Base-by-base conservation (phyloP, 345 rosid species). In the Aurinia saxatilis region DNA sequence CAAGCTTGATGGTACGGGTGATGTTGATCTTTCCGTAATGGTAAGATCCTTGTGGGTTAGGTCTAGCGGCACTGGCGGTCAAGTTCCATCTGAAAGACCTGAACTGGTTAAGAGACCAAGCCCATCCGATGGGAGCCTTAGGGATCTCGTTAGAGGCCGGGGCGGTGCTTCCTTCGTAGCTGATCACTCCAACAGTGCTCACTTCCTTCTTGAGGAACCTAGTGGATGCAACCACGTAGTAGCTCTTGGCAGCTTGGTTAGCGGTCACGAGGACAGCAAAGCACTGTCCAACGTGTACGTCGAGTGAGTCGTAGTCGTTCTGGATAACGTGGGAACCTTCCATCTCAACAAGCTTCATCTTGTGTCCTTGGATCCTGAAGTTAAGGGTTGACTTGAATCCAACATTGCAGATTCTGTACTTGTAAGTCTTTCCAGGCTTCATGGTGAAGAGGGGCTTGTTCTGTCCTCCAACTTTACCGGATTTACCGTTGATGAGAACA, bases 1-100 rank as follows among this genome's bases (percentile, higher is more conserved):
- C 82, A 4, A 86, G 79, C 75, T 71, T 82, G 75, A 84, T 77
- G 71, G 95, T 84, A 54, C 87, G 87, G 51, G 85, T 80, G 64
- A 84, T 77, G 73, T 82, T 76, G 71, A 86, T 82, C 53, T 63
- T 69, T 50, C 90, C 95, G 50, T 86, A 86, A 55, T 82, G 90
- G 84, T 82, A 86, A 0, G 95, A 86, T 8, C 95, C 95, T 16
- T 86, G 92, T 0, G 92, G 92, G 73, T 86, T 86, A 34, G 92
- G 92, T 71, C 92, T 81, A 63, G 92, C 92, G 1, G 92, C 93
- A 5, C 82, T 80, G 27, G 90, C 79, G 1, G 95, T 86, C 19
- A 86, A 67, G 76, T 86, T 86, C 95, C 95, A 86, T 10, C 90
- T 72, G 79, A 84, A 80, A 36, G 95, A 64, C 3, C 95, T 79